A percentile compares a stretch with the other conserved stretches of the same genome.
These are phyloP conservation scores for Haematococcus sp. DNA, from an alignment of 139 green algal genomes.

Conservation along the genomic window DNA sequence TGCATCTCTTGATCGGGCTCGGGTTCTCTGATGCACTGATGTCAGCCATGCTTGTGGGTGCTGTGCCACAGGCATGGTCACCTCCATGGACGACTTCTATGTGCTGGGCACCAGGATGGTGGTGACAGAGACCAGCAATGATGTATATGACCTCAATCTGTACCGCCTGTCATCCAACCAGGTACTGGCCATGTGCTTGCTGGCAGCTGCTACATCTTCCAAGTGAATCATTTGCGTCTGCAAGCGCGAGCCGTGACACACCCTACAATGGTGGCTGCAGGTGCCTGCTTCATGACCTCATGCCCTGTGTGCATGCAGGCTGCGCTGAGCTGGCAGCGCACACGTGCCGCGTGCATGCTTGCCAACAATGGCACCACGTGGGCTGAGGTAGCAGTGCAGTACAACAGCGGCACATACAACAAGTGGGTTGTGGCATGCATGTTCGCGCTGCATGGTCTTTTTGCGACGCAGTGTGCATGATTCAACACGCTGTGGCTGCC, in stretches of 20 bases:
- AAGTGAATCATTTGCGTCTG: too few relatives aligned
- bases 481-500: too few relatives aligned
- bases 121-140: conserved; percentile 63
- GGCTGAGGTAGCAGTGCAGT: conserved; percentile 42
- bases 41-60: background rate
- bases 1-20: too few relatives aligned
- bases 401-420: conserved; percentile 72
- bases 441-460: too few relatives aligned
- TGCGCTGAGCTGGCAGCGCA: conserved; percentile 67
- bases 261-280: too few relatives aligned
- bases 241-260: too few relatives aligned
- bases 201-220: too few relatives aligned
- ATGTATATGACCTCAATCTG: conserved; percentile 52
- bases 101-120: conserved; percentile 47
- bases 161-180: conserved; percentile 32
- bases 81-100: conserved; percentile 59
- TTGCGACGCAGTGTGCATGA: too few relatives aligned
- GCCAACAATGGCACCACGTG: conserved; percentile 48
- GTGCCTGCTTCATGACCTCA: too few relatives aligned
- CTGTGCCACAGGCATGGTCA: conserved; percentile 30
- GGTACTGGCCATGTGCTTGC: background rate
- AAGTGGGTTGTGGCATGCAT: background rate
- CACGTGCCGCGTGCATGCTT: conserved; percentile 63
- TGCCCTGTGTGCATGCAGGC: too few relatives aligned
- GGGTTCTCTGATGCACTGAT: background rate